Evolutionary conservation across 1,284 basidiomycete species (phyloP).

Genomic region (Tausonia pullulans): DNA sequence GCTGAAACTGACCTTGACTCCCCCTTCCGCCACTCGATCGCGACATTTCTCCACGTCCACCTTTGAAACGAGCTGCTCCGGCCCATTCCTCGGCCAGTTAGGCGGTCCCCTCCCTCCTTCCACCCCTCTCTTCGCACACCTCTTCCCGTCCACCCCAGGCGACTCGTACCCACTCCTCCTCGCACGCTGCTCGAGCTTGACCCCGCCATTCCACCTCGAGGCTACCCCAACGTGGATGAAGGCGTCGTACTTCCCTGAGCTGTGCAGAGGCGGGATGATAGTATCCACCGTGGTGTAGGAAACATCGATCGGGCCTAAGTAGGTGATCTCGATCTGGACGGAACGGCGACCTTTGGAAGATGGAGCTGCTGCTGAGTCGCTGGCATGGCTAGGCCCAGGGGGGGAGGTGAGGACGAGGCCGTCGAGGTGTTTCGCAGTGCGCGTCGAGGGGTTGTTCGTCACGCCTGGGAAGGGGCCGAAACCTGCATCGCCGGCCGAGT

Average conservation of each 20-base stretch:
- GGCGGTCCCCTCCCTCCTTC: not conserved
- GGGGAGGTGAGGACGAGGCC: not conserved
- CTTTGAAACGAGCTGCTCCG: slow-evolving; percentile 21
- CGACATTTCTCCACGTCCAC: not conserved
- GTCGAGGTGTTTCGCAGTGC: not conserved
- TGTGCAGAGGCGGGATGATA: slow-evolving; percentile 1
- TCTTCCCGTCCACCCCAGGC: not conserved
- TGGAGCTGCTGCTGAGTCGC: too few species aligned
- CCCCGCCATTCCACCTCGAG: not conserved
- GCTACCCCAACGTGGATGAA: slow-evolving; percentile 8
- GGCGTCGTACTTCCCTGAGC: not conserved
- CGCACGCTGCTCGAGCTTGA: slow-evolving; percentile 3
- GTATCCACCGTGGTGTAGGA: not conserved
- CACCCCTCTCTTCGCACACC: not conserved
- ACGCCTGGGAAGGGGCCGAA: slow-evolving; percentile 1
- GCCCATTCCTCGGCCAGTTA: slow-evolving; percentile 20
- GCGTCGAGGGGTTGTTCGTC: not conserved
- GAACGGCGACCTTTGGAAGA: not conserved
- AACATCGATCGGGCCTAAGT: not conserved
- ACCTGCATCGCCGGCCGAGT: too few species aligned
- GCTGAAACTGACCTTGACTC: not conserved
- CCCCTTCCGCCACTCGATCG: not conserved
- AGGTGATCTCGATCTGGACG: not conserved
- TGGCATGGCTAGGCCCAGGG: not conserved
- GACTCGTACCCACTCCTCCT: not conserved